These are phyloP conservation scores for Aureobasidium sp. DNA, from an alignment of 2,329 filamentous ascomycete species.

Conservation along the genomic window DNA sequence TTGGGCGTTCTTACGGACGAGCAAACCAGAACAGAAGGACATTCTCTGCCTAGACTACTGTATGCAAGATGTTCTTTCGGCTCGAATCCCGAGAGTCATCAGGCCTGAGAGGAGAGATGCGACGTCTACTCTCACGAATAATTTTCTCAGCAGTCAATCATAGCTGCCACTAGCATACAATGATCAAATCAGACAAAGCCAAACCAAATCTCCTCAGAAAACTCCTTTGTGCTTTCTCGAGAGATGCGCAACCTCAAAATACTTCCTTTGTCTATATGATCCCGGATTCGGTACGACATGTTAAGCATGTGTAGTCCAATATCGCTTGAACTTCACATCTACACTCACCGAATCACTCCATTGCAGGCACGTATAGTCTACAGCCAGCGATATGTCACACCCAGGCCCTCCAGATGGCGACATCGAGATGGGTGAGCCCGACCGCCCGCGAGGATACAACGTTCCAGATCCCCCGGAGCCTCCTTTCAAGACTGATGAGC, in stretches of 20 bases:
- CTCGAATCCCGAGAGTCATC: no score
- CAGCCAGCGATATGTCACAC: background rate
- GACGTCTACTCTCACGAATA: no score
- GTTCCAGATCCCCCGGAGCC: background rate
- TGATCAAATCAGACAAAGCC: background rate
- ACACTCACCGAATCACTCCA: no score
- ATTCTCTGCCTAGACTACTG: background rate
- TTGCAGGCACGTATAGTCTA: background rate
- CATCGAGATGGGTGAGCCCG: background rate
- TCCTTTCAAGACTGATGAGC: background rate
- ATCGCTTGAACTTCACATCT: background rate
- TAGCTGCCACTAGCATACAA: background rate
- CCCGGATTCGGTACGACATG: background rate
- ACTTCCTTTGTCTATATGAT: background rate
- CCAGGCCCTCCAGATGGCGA: background rate
- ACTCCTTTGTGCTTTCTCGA: background rate
- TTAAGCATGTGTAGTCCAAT: background rate
- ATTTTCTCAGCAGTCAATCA: no score
- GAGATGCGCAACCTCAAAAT: background rate
- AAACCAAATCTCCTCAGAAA: no score
- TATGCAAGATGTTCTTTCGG: background rate
- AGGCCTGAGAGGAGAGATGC: no score
- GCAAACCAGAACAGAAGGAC: no score
- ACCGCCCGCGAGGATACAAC: background rate
- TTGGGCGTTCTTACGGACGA: no score